A percentile compares a stretch with the other conserved stretches of the same genome.
These are phyloP conservation scores for Fusarium foetens DNA, from an alignment of 2,329 filamentous ascomycete genomes.

Conservation along the genomic window DNA sequence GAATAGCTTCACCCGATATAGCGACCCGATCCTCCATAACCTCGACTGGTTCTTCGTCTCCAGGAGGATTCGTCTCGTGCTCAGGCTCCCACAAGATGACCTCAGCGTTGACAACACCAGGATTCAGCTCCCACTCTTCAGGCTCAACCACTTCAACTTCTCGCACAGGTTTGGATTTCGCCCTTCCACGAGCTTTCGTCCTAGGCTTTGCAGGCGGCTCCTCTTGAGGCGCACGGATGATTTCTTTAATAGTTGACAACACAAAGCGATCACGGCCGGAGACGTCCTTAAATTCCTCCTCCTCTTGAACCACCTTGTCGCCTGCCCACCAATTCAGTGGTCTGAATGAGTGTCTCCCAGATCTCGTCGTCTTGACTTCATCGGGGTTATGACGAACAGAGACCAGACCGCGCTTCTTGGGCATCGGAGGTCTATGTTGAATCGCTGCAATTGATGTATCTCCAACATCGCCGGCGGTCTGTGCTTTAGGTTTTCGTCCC, in stretches of 20 bases:
- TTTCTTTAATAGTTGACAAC: conserved; percentile 77
- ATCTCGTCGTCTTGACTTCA: conserved; percentile 71
- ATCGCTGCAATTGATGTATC: conserved; percentile 61
- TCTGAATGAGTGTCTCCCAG: conserved; percentile 79
- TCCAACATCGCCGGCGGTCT: conserved; percentile 47
- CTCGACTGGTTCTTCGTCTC: conserved; percentile 64
- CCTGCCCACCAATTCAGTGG: conserved; percentile 90
- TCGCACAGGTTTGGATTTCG: conserved; percentile 48
- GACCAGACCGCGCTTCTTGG: conserved; percentile 64
- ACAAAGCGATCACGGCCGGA: conserved; percentile 61
- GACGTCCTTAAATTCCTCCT: conserved; percentile 64
- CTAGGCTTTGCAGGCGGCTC: conserved; percentile 49
- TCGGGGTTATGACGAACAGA: conserved; percentile 62
- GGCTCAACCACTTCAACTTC: conserved; percentile 64
- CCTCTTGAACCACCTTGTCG: conserved; percentile 78
- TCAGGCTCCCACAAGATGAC: conserved; percentile 72
- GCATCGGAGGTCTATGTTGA: conserved; percentile 65
- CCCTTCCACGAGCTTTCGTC: conserved; percentile 45
- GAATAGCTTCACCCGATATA: conserved; percentile 64
- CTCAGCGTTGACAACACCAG: conserved; percentile 71
- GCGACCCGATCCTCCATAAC: conserved; percentile 66
- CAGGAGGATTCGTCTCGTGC: conserved; percentile 64
- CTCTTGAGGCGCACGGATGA: conserved; percentile 76
- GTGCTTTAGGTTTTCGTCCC: conserved; percentile 40
- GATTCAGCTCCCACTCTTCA: conserved; percentile 78